Base-by-base conservation (phyloP, 768 basidiomycete species). In the Mycena albidolilacea region DNA sequence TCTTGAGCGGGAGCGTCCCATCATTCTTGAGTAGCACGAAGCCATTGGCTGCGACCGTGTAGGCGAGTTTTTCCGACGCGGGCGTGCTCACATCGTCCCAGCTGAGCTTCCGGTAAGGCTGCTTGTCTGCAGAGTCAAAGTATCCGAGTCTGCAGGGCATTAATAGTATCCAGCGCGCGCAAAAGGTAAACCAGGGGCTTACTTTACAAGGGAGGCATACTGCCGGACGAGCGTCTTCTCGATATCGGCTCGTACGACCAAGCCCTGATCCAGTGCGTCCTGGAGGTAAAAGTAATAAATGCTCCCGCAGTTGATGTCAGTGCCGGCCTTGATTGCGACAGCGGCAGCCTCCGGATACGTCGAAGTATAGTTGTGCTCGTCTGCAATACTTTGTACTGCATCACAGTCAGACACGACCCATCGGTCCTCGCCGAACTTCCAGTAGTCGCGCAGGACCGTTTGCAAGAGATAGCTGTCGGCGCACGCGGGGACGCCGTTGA, bases 1-100 rank as follows among this genome's bases (percentile, higher is more conserved):
- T 77, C 21, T 84, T 83, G 58, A 92, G 82, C 3, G 91, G 92
- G 6, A 93, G 82, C 9, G 85, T 86, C 5, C 87, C 88, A 64
- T 91, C 90, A 76, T 92, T 93, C 83, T 92, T 92, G 17, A 92
- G 81, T 7, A 92, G 82, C 14, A 90, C 90, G 5, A 90, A 85
- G 37, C 89, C 88, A 76, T 90, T 87, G 4, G 86, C 80, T 3
- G 89, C 89, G 21, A 88, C 89, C 59, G 83, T 83, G 75, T 87
- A 81, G 1, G 89, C 89, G 14, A 91, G 83, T 21, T 84, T 77
- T 71, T 88, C 87, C 1, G 89, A 84, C 5, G 79, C 64, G 7
- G 86, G 84, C 0, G 84, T 85, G 77, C 89, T 87, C 71, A 91
- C 84, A 70, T 87, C 83, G 23, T 82, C 79, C 85, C 87, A 90